These are phyloP conservation scores for Veloporphyrellus conicus DNA, from an alignment of 1,284 basidiomycete genomes.

Conservation along the genomic window DNA sequence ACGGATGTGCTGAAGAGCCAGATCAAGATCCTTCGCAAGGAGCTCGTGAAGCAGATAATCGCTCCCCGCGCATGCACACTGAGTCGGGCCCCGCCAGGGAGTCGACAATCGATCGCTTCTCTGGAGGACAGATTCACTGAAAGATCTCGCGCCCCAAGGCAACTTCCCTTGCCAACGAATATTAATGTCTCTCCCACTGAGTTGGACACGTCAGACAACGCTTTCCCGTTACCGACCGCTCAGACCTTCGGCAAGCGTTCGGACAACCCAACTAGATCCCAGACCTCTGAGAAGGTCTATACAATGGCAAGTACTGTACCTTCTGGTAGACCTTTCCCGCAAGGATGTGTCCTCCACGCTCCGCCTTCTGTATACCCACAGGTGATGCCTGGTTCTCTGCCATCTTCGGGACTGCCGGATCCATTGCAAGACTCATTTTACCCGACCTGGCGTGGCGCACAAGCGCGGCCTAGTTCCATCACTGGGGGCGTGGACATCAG, in stretches of 20 bases:
- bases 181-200: background rate
- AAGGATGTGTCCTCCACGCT: conserved; percentile 17
- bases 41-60: conserved; percentile 43
- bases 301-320: background rate
- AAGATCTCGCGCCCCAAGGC: conserved; percentile 1
- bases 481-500: background rate
- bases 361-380: conserved; percentile 28
- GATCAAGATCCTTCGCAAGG: conserved; percentile 56
- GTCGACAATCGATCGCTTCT: background rate
- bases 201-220: background rate
- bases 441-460: background rate
- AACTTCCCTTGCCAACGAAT: background rate
- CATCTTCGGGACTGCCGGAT: conserved; percentile 2
- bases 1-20: conserved; percentile 47
- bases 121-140: conserved; percentile 3
- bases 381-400: conserved; percentile 30
- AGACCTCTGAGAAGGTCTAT: background rate
- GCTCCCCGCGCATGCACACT: too few species aligned
- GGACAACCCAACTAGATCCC: background rate
- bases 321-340: background rate
- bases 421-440: background rate
- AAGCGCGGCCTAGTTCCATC: background rate
- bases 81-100: too few species aligned
- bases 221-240: background rate
- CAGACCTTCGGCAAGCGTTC: background rate